Conservation (phyloP, 306 rosid genomes). For the Lathyrus aphaca region DNA sequence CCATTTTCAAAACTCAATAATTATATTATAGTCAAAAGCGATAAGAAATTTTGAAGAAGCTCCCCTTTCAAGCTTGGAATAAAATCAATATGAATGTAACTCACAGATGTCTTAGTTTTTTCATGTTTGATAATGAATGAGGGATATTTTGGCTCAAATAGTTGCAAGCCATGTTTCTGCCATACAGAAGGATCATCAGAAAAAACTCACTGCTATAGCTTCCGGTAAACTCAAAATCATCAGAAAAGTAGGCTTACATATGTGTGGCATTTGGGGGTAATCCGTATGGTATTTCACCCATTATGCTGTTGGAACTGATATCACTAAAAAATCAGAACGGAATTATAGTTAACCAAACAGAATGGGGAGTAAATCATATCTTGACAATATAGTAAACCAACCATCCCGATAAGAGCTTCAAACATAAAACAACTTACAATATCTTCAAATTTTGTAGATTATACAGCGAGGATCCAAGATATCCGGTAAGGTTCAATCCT, state of each 20-base stretch:
- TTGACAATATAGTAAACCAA: neutral
- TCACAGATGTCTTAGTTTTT: slow-evolving; percentile 73
- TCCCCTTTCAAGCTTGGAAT: slow-evolving; percentile 7
- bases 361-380: slow-evolving; percentile 20
- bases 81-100: slow-evolving; percentile 45
- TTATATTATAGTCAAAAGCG: neutral
- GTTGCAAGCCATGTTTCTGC: slow-evolving; percentile 89
- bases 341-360: neutral
- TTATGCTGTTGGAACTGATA: slow-evolving; percentile 70
- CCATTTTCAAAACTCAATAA: slow-evolving; percentile 26
- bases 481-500: slow-evolving; percentile 79
- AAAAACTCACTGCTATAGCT: slow-evolving; percentile 20
- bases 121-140: slow-evolving; percentile 61
- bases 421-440: slow-evolving; percentile 54
- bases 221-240: neutral
- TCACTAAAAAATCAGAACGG: slow-evolving; percentile 61
- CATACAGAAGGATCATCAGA: slow-evolving; percentile 36
- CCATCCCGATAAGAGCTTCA: neutral
- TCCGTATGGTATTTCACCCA: slow-evolving; percentile 69
- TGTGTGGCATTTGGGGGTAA: slow-evolving; percentile 86
- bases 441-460: slow-evolving; percentile 69
- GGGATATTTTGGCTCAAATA: slow-evolving; percentile 67
- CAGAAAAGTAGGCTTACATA: slow-evolving; percentile 58
- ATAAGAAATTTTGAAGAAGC: slow-evolving; percentile 2
- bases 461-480: slow-evolving; percentile 63